These are phyloP conservation scores for Curvularia spicifera DNA, from an alignment of 2,329 filamentous ascomycete genomes.

Conservation along the genomic window DNA sequence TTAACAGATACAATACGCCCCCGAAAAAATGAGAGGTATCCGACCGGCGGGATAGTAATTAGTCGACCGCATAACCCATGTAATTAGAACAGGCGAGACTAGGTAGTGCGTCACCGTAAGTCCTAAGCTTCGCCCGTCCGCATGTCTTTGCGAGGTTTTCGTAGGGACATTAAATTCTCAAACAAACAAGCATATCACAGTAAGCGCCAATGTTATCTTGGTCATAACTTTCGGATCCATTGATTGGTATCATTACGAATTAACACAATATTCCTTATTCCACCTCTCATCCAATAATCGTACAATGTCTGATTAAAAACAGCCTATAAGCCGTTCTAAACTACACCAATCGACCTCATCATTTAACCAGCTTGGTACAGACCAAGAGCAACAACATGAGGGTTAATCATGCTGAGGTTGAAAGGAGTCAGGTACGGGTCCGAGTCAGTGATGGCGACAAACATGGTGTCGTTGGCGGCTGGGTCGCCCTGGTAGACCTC, in stretches of 20 bases:
- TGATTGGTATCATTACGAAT: slow-evolving; percentile 17
- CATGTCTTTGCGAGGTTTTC: too few relatives aligned
- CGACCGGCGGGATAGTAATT: too few relatives aligned
- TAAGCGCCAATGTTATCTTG: too few relatives aligned
- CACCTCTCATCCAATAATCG: slow-evolving; percentile 2
- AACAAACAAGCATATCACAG: too few relatives aligned
- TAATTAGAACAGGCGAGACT: too few relatives aligned
- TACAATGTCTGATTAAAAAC: slow-evolving; percentile 15
- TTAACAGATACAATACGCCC: neutral
- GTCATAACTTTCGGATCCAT: neutral
- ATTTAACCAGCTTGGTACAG: slow-evolving; percentile 77
- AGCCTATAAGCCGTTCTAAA: slow-evolving; percentile 7
- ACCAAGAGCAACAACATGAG: slow-evolving; percentile 75
- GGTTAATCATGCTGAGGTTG: slow-evolving; percentile 75
- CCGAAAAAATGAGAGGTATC: too few relatives aligned
- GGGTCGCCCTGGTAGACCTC: slow-evolving; percentile 72
- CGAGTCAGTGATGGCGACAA: slow-evolving; percentile 74
- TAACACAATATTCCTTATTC: slow-evolving; percentile 3
- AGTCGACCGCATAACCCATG: too few relatives aligned
- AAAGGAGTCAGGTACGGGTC: slow-evolving; percentile 75
- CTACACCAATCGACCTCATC: neutral
- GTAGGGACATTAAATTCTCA: too few relatives aligned
- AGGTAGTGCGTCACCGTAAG: too few relatives aligned
- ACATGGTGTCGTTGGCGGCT: slow-evolving; percentile 78
- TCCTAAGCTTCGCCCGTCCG: too few relatives aligned